These are phyloP conservation scores for Pythium sukuiense DNA, from an alignment of 352 stramenopile species.

Conservation along the genomic window DNA sequence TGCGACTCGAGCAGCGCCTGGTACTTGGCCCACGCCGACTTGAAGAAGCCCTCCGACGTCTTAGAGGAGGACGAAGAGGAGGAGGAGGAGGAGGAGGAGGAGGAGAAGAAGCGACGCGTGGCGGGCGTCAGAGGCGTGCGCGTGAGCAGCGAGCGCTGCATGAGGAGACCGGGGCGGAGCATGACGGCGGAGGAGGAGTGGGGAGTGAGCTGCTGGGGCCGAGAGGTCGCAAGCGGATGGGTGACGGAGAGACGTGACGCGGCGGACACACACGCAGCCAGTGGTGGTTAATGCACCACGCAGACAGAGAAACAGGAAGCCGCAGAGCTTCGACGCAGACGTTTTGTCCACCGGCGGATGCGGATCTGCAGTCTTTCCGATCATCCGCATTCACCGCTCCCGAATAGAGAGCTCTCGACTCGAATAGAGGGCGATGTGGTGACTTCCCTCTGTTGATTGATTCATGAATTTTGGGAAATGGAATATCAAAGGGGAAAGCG, in stretches of 20 bases:
- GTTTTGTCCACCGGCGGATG: constrained; percentile 1
- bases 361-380: not conserved
- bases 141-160: constrained; percentile 9
- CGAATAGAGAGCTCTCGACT: not conserved
- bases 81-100: too few species aligned
- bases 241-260: not conserved
- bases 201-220: not conserved
- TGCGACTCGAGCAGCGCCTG: constrained; percentile 48
- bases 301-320: not conserved
- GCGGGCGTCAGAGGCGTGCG: not conserved
- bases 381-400: not conserved
- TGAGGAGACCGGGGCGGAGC: constrained; percentile 6
- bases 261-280: not conserved
- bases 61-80: constrained; percentile 12
- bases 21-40: constrained; percentile 57
- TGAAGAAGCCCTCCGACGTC: constrained; percentile 21
- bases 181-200: not conserved
- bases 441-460: not conserved
- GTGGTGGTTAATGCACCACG: not conserved
- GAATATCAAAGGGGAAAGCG: not conserved
- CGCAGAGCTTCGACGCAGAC: not conserved
- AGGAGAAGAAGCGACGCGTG: not conserved
- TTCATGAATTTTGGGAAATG: not conserved
- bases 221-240: not conserved
- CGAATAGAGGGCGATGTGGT: not conserved